These are phyloP conservation scores for Aureobasidium sp. DNA, from an alignment of 2,329 filamentous ascomycete species.

Conservation along the genomic window DNA sequence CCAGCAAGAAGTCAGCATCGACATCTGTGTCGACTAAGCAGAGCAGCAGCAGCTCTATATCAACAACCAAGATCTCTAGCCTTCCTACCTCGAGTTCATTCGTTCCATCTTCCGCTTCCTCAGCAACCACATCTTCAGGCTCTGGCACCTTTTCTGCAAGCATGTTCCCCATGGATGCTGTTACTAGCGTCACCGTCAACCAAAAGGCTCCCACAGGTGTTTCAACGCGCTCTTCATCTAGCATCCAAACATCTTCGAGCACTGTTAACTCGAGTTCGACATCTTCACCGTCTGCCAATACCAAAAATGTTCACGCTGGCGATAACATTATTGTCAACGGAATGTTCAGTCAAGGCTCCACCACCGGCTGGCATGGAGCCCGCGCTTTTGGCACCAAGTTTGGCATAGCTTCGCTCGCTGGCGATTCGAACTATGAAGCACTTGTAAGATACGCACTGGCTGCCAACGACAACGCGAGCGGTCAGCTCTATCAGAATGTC, in stretches of 20 bases:
- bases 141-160: neutral
- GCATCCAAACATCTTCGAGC: neutral
- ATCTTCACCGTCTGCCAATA: neutral
- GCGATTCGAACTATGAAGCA: constrained; percentile 6
- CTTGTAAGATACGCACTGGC: constrained; percentile 1
- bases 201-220: neutral
- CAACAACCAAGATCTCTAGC: neutral
- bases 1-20: neutral
- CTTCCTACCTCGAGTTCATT: too few species aligned
- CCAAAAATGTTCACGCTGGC: neutral
- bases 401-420: neutral
- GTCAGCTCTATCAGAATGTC: constrained; percentile 4
- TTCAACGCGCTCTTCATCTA: neutral
- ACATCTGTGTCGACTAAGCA: neutral
- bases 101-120: neutral
- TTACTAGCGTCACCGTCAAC: neutral
- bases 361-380: neutral
- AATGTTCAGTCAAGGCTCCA: neutral
- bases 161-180: neutral
- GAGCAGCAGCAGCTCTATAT: neutral
- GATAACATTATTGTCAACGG: constrained; percentile 1
- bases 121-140: neutral
- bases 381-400: neutral
- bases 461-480: neutral
- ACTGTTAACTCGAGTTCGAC: neutral